Conservation (phyloP, 306 rosid genomes). For the Luffa acutangula region DNA sequence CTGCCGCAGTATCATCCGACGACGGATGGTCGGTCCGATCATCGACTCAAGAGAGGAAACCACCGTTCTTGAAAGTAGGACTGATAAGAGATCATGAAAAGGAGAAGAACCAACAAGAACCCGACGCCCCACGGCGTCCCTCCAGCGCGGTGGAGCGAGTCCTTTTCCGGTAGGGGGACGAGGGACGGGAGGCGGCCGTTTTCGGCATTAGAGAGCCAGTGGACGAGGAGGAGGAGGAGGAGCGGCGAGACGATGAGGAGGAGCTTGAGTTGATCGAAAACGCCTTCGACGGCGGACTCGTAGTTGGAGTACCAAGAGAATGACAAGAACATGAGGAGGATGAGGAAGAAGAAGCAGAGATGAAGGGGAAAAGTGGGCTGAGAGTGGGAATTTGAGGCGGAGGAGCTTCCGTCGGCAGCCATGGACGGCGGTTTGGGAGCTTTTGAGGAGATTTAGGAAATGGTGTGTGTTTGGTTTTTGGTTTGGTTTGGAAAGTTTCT, state of each 20-base stretch:
- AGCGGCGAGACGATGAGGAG: constrained; percentile 47
- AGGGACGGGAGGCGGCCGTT: constrained; percentile 10
- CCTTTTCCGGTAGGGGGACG: constrained; percentile 41
- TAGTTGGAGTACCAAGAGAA: constrained; percentile 58
- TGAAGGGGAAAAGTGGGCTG: constrained; percentile 42
- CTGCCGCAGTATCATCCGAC: not conserved
- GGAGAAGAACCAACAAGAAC: constrained; percentile 45
- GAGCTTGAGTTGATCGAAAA: constrained; percentile 51
- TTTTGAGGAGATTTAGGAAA: not conserved
- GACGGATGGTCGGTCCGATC: not conserved
- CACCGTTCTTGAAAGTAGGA: constrained; percentile 64
- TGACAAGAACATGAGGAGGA: constrained; percentile 38
- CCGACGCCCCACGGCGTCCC: constrained; percentile 89
- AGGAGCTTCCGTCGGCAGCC: not conserved
- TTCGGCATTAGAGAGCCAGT: constrained; percentile 30
- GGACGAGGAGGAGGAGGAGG: constrained; percentile 39
- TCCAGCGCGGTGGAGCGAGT: constrained; percentile 51
- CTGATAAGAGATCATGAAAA: constrained; percentile 60
- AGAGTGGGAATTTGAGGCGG: constrained; percentile 12
- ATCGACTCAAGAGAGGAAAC: constrained; percentile 59
- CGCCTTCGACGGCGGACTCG: constrained; percentile 44
- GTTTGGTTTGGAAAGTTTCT: not conserved
- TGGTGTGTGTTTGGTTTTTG: not conserved
- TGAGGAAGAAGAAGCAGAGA: constrained; percentile 41
- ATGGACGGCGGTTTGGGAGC: not conserved